phyloP scores from a whole-genome alignment of 176 grass and related monocot genomes.

The Rhipidocladum racemiflorum region DNA sequence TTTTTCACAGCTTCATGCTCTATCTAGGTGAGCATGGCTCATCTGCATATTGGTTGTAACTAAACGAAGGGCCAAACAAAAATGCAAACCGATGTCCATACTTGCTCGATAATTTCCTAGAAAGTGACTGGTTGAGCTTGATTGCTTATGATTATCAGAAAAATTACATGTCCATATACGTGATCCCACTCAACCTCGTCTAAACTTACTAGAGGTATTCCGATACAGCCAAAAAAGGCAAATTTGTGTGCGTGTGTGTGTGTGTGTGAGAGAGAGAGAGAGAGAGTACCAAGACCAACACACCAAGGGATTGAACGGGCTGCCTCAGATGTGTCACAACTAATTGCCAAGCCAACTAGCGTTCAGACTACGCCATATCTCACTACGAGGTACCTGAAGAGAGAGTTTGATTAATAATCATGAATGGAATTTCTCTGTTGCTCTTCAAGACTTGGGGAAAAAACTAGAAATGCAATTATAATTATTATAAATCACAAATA shows the following conservation, averaged over 20 bases:
- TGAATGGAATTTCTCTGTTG: neutral
- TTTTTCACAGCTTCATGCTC: neutral
- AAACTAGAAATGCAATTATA: neutral
- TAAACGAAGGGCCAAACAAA: neutral
- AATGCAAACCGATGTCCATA: neutral
- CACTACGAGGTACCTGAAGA: conserved; percentile 62
- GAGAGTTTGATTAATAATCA: conserved; percentile 2
- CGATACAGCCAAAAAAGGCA: neutral
- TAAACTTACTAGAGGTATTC: neutral
- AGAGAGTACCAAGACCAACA: conserved; percentile 70
- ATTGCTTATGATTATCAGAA: neutral
- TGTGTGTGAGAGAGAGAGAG: neutral
- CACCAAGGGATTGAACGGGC: conserved; percentile 49
- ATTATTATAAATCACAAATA: neutral
- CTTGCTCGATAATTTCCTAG: neutral
- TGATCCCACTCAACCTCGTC: neutral
- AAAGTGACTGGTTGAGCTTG: neutral
- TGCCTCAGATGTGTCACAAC: conserved; percentile 37
- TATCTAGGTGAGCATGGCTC: neutral
- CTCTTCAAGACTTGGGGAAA: neutral
- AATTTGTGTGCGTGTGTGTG: neutral
- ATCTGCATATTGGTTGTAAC: neutral
- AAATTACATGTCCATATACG: neutral
- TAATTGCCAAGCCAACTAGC: conserved; percentile 68
- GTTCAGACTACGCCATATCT: conserved; percentile 81